Evolutionary conservation across 1,284 basidiomycete genomes (phyloP).

Genomic region (Leccinum laetum): DNA sequence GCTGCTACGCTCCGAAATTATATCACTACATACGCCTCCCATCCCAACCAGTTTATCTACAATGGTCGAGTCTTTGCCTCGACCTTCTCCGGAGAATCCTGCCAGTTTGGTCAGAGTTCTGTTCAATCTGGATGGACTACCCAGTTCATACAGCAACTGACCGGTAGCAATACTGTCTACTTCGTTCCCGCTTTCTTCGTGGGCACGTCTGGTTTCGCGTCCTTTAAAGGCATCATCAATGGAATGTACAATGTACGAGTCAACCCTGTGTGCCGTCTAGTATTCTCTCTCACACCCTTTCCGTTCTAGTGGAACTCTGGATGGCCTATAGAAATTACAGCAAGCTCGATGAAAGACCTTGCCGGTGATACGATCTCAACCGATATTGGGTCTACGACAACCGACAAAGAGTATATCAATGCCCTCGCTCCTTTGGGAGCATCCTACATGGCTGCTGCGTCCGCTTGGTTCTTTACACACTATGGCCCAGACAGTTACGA

Average conservation of each 20-base stretch:
- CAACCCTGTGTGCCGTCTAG: not conserved
- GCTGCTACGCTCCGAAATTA: conserved; percentile 57
- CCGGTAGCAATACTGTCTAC: conserved; percentile 47
- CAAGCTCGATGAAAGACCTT: conserved; percentile 37
- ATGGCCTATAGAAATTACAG: conserved; percentile 60
- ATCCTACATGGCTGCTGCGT: conserved; percentile 44
- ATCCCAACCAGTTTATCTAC: conserved; percentile 67
- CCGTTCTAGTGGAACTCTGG: conserved; percentile 60
- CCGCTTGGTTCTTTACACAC: conserved; percentile 83
- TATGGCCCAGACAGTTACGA: conserved; percentile 66
- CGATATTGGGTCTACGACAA: conserved; percentile 46
- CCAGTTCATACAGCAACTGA: conserved; percentile 53
- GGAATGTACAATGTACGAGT: conserved; percentile 59
- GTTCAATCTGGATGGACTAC: conserved; percentile 54
- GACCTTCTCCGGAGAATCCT: conserved; percentile 79
- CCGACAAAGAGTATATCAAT: conserved; percentile 47
- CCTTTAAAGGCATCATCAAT: conserved; percentile 51
- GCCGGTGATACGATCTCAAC: conserved; percentile 32
- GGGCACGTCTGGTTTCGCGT: conserved; percentile 48
- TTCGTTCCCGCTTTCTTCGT: conserved; percentile 73
- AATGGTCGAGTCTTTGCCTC: conserved; percentile 65
- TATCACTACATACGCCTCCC: conserved; percentile 54
- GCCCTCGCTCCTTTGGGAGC: conserved; percentile 35
- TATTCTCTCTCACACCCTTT: conserved; percentile 2
- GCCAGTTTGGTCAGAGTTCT: conserved; percentile 63